Conservation (phyloP, 257 asterid genomes). For the Paulownia fortunei region DNA sequence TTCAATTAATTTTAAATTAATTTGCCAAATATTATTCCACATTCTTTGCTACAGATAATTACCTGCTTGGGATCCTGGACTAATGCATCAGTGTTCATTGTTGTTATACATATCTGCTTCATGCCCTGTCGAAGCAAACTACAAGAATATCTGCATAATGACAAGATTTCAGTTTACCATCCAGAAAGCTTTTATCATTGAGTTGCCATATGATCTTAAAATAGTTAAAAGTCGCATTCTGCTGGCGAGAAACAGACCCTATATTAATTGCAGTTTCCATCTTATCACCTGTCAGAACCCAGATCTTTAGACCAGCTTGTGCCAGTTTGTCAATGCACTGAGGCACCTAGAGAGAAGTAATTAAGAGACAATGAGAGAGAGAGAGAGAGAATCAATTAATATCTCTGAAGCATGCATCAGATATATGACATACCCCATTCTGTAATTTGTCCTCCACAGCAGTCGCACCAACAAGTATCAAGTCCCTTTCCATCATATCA, state of each 20-base stretch:
- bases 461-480: conserved; percentile 96
- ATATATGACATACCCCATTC: conserved; percentile 69
- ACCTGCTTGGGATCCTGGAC: conserved; percentile 72
- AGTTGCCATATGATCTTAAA: conserved; percentile 26
- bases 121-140: conserved; percentile 99
- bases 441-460: conserved; percentile 99
- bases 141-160: conserved; percentile 74
- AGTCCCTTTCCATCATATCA: conserved; percentile 90
- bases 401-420: not conserved
- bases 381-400: not conserved
- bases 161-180: conserved; percentile 30
- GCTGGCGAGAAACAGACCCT: conserved; percentile 69
- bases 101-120: conserved; percentile 81
- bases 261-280: conserved; percentile 99
- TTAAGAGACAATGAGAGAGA: conserved; percentile 12
- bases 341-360: conserved; percentile 73
- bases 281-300: conserved; percentile 99
- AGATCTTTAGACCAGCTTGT: conserved; percentile 95
- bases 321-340: conserved; percentile 98
- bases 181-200: conserved; percentile 9
- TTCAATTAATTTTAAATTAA: conserved; percentile 35
- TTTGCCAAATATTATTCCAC: conserved; percentile 21
- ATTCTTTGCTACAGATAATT: conserved; percentile 21
- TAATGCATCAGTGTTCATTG: conserved; percentile 54
- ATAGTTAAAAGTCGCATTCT: conserved; percentile 17